Percentiles rank a stretch among this genome's conserved stretches.
Conservation (phyloP, 495 filamentous ascomycete genomes). For the Hyphodiscus hymeniophilus region DNA sequence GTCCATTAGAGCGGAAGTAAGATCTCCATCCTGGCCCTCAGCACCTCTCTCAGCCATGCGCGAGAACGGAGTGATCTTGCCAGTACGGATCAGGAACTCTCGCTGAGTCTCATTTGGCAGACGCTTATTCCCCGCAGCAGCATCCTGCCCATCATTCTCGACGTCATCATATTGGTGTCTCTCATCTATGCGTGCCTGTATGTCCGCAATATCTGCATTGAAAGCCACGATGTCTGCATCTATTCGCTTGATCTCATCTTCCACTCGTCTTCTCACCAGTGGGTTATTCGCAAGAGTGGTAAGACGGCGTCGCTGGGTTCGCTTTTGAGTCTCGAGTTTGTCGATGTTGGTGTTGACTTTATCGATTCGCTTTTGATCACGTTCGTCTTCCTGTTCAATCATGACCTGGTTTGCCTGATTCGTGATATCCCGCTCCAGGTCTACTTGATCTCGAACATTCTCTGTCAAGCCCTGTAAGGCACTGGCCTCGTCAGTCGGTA, state of each 20-base stretch:
- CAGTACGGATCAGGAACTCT: slow-evolving; percentile 87
- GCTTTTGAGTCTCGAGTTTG: slow-evolving; percentile 35
- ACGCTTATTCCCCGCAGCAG: slow-evolving; percentile 38
- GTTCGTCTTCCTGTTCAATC: slow-evolving; percentile 75
- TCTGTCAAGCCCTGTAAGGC: slow-evolving; percentile 61
- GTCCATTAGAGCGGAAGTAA: slow-evolving; percentile 66
- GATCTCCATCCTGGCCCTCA: slow-evolving; percentile 47
- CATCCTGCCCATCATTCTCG: slow-evolving; percentile 31
- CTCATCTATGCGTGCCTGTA: slow-evolving; percentile 68
- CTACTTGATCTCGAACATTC: slow-evolving; percentile 75
- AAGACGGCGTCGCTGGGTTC: slow-evolving; percentile 35
- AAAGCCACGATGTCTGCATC: slow-evolving; percentile 51
- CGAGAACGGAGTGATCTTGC: slow-evolving; percentile 94
- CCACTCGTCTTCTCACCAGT: slow-evolving; percentile 36
- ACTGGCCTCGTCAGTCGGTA: slow-evolving; percentile 28
- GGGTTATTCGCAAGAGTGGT: slow-evolving; percentile 30
- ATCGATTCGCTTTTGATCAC: slow-evolving; percentile 77
- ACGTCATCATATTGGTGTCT: slow-evolving; percentile 45
- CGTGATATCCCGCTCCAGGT: slow-evolving; percentile 69
- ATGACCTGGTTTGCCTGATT: slow-evolving; percentile 68
- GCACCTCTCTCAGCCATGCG: slow-evolving; percentile 49
- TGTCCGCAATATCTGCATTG: slow-evolving; percentile 64
- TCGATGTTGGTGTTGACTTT: slow-evolving; percentile 58
- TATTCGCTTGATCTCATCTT: slow-evolving; percentile 55
- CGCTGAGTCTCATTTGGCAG: slow-evolving; percentile 73